A percentile compares a stretch with the other conserved stretches of the same genome.
Conservation (phyloP, 1,139 yeast genomes). For the Candida dubliniensis region DNA sequence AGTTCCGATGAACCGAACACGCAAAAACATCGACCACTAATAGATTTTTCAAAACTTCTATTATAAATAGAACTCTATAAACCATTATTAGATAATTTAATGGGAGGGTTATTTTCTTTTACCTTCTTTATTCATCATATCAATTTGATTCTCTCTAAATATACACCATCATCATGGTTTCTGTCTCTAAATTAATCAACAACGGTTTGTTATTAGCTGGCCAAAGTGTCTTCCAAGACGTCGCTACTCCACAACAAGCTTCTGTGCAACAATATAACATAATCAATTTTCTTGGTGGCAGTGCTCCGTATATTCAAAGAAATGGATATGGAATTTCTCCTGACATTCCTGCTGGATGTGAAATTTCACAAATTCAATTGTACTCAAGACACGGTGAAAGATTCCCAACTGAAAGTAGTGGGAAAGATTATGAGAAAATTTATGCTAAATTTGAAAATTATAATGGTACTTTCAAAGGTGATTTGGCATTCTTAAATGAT, state of each 20-base stretch:
- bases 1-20: no score
- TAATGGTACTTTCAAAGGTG: conserved; percentile 30
- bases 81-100: no score
- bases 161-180: conserved; percentile 23
- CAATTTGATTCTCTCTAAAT: no score
- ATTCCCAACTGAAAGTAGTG: conserved; percentile 47
- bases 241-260: conserved; percentile 40
- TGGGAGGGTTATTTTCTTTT: no score
- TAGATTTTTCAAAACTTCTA: no score
- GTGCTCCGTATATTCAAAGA: conserved; percentile 48
- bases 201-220: conserved; percentile 32
- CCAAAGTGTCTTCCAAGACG: conserved; percentile 28
- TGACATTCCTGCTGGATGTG: conserved; percentile 50
- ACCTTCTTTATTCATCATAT: no score
- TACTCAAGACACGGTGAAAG: conserved; percentile 73
- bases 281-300: conserved; percentile 44
- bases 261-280: conserved; percentile 41
- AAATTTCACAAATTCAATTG: conserved; percentile 63
- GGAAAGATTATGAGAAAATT: conserved; percentile 20
- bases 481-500: conserved; percentile 32
- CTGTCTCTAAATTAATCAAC: conserved; percentile 31
- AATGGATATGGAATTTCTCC: conserved; percentile 50
- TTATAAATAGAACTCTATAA: no score
- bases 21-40: no score
- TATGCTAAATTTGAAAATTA: conserved; percentile 22